Base-by-base conservation (phyloP, 169 alveolate genomes). In the Plasmodium fragile region DNA sequence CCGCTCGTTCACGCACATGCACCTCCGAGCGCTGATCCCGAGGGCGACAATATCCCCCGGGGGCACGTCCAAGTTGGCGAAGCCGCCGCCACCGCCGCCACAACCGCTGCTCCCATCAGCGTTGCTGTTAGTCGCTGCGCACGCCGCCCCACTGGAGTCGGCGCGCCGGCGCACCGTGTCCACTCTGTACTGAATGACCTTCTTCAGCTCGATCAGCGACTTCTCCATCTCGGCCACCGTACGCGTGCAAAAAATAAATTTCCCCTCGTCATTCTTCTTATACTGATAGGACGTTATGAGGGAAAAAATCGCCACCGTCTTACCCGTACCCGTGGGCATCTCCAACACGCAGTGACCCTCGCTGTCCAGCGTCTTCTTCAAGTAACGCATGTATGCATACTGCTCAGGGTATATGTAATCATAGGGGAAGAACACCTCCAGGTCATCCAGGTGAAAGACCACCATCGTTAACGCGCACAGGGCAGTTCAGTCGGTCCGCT, bases 281-380 rank as follows among this genome's bases (percentile, higher is more conserved):
- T 97, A 95, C 92, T 98, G 99, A 90, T 98, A 98, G 28, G 99
- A 97, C 18, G 99, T 95, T 49, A 98, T 97, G 45, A 98, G 94
- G 32, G 99, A 97, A 70, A 99, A 95, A 49, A 99, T 93, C n/a
- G 99, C 98, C 53, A 98, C 99, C 7, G 99, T 99, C 90, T 99
- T 99, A 13, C 99, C 99, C 82, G 99, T 98, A 10, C 99, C 99
- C 13, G 99, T 99, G 34, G 99, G 99, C 99, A 98, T 99, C 89
- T 98, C 99, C 85, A 99, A 95, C 18, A 98, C 99, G 30, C 98
- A 99, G 92, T 99, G 99, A 81, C 99, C 99, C 85, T 97, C 97
- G 45, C 98, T 98, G 65, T 98, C 99, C 22, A 98, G 90, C 25
- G 98, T 96, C 69, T 93, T 85, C 93, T 98, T 98, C 49, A 98